A percentile compares a stretch with the other conserved stretches of the same genome.
These are phyloP conservation scores for Croton laevigatus DNA, from an alignment of 441 rosid species.

Conservation along the genomic window DNA sequence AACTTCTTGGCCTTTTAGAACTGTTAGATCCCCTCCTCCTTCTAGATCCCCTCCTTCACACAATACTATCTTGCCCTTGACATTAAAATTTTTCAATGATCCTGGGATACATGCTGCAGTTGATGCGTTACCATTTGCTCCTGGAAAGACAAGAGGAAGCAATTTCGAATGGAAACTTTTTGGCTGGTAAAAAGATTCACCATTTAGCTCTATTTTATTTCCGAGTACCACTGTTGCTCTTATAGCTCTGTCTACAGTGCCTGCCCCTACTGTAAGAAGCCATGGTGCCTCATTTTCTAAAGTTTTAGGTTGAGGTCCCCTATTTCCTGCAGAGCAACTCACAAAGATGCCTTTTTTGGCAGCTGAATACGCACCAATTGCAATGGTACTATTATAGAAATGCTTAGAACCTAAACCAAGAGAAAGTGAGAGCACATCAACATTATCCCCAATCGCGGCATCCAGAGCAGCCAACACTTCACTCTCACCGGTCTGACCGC, in stretches of 20 bases:
- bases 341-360: conserved; percentile 37
- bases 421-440: conserved; percentile 13
- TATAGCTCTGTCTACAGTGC: neutral
- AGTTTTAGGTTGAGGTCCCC: conserved; percentile 23
- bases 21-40: neutral
- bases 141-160: neutral
- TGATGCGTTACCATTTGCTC: neutral
- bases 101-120: neutral
- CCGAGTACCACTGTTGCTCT: neutral
- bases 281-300: conserved; percentile 55
- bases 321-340: conserved; percentile 46
- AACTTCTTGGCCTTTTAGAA: neutral
- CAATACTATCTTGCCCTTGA: conserved; percentile 15
- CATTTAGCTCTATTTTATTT: neutral
- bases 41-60: neutral
- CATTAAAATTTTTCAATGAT: neutral
- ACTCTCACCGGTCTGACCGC: neutral
- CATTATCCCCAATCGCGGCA: conserved; percentile 10
- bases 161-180: neutral
- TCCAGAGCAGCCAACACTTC: conserved; percentile 15
- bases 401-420: conserved; percentile 1
- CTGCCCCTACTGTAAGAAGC: neutral
- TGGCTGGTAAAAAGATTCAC: neutral
- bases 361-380: conserved; percentile 45
- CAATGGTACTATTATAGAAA: conserved; percentile 19